These are phyloP conservation scores for Nymphaea colorata DNA, from an alignment of 164 flowering plant species.

Conservation along the genomic window DNA sequence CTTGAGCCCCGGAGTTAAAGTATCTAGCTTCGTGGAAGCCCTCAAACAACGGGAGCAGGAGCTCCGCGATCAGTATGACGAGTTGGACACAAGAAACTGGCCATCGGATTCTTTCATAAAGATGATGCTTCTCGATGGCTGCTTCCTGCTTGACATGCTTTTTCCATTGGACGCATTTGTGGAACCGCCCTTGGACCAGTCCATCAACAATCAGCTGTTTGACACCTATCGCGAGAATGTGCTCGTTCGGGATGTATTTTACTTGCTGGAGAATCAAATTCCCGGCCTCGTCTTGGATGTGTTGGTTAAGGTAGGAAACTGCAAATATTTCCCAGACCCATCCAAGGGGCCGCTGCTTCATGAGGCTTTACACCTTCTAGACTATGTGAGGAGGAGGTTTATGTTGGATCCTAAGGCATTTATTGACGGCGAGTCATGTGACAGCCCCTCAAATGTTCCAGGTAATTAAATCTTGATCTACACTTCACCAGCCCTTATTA, in stretches of 20 bases:
- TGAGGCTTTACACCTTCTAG: no score
- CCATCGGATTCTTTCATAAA: background rate
- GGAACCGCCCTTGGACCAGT: background rate
- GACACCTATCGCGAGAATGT: no score
- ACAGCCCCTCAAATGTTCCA: no score
- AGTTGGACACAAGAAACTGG: background rate
- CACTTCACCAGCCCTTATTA: no score
- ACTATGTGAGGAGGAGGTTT: no score
- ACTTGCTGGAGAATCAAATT: constrained; percentile 13
- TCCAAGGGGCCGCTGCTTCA: no score
- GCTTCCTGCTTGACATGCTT: constrained; percentile 10
- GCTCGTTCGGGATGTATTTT: constrained; percentile 2
- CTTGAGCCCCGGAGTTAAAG: background rate
- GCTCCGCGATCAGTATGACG: background rate
- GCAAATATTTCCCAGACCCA: no score
- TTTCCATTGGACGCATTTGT: constrained; percentile 6
- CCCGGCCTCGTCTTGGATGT: constrained; percentile 4
- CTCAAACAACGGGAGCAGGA: background rate
- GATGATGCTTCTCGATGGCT: constrained; percentile 14
- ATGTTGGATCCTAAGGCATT: no score
- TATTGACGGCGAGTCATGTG: no score
- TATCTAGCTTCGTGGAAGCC: background rate
- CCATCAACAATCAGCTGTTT: background rate
- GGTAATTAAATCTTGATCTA: no score
- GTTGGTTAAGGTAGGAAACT: background rate